phyloP scores from a whole-genome alignment of 2,329 filamentous ascomycete genomes.

The Sporothrix globosa region DNA sequence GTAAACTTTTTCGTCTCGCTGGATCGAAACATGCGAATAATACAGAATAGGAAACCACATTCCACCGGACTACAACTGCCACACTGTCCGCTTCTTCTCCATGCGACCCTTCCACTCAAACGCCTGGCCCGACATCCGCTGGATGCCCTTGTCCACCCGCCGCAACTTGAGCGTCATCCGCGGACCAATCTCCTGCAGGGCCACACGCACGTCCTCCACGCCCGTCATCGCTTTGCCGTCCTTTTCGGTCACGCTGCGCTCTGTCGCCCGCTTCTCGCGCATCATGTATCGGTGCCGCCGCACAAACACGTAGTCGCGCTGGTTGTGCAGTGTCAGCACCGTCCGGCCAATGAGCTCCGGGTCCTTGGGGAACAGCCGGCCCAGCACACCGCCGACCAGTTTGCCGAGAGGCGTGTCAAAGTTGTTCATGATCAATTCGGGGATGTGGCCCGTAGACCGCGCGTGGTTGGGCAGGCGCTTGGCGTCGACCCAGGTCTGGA shows the following conservation, averaged over 20 bases:
- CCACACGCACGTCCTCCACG: conserved; percentile 81
- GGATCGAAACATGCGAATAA: not conserved
- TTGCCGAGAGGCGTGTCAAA: conserved; percentile 93
- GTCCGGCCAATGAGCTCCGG: conserved; percentile 77
- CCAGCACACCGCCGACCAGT: conserved; percentile 82
- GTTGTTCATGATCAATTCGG: conserved; percentile 88
- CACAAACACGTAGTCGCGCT: conserved; percentile 95
- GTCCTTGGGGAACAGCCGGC: conserved; percentile 74
- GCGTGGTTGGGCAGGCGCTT: conserved; percentile 86
- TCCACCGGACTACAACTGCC: conserved; percentile 68
- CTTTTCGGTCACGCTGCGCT: conserved; percentile 80
- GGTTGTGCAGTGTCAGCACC: conserved; percentile 90
- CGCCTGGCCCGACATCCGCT: conserved; percentile 64
- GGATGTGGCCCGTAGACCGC: conserved; percentile 85
- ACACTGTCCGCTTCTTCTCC: conserved; percentile 92
- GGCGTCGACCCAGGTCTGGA: conserved; percentile 88
- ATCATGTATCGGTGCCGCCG: conserved; percentile 90
- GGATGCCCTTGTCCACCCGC: conserved; percentile 85
- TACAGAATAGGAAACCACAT: not conserved
- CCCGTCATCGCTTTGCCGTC: conserved; percentile 85
- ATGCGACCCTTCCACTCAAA: conserved; percentile 97
- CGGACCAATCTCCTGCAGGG: conserved; percentile 87
- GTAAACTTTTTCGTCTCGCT: not conserved
- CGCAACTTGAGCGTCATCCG: conserved; percentile 76
- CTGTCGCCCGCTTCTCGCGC: conserved; percentile 80